A percentile compares a stretch with the other conserved stretches of the same genome.
Conservation (phyloP, 495 filamentous ascomycete species). For the Aspergillus affinis region DNA sequence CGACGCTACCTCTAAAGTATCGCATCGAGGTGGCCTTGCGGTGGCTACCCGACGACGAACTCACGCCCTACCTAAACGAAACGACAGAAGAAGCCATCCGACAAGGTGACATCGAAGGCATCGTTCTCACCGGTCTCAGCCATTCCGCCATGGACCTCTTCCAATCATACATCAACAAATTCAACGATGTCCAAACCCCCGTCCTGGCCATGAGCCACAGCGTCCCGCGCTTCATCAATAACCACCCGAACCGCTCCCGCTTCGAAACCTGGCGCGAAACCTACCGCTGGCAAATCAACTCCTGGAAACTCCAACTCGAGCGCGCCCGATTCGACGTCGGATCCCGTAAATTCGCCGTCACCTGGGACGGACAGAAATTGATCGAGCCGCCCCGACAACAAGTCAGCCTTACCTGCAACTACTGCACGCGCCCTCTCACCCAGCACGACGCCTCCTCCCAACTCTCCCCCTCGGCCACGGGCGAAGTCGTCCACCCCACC, state of each 20-base stretch:
- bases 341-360: conserved; percentile 59
- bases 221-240: conserved; percentile 77
- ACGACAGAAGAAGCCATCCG: conserved; percentile 62
- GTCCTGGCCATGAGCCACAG: conserved; percentile 80
- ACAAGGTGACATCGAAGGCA: conserved; percentile 82
- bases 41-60: conserved; percentile 75
- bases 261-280: conserved; percentile 77
- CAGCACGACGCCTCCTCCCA: conserved; percentile 44
- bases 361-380: conserved; percentile 60
- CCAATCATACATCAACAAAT: conserved; percentile 83
- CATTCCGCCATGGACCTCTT: conserved; percentile 79
- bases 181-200: conserved; percentile 85
- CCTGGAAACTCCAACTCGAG: conserved; percentile 63
- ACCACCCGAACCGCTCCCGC: conserved; percentile 50
- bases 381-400: conserved; percentile 68
- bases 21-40: conserved; percentile 83
- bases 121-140: conserved; percentile 82
- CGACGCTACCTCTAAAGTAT: conserved; percentile 78
- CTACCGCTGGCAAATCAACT: conserved; percentile 80
- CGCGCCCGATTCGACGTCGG: conserved; percentile 61
- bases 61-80: conserved; percentile 68
- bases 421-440: conserved; percentile 64
- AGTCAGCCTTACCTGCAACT: conserved; percentile 78
- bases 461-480: conserved; percentile 29
- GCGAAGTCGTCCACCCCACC: conserved; percentile 39